Percentiles rank a stretch among this genome's conserved stretches.
Evolutionary conservation across 495 filamentous ascomycete species (phyloP).

Genomic region (Hypoxylon lienhwacheense): DNA sequence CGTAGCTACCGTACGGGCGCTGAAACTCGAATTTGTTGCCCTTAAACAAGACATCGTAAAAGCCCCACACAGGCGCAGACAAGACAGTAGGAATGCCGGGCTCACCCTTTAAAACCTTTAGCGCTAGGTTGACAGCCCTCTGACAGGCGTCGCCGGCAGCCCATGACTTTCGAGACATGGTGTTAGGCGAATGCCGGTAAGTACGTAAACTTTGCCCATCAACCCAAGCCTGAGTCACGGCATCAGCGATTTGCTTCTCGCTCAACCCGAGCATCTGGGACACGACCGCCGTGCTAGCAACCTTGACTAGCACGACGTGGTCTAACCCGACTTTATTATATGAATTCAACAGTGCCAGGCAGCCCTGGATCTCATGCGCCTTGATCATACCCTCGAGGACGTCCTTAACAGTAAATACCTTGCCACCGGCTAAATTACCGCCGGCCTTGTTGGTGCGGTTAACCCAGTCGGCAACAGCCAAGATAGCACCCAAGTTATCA

Average conservation of each 20-base stretch:
- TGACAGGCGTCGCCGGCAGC: slow-evolving; percentile 97
- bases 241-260: slow-evolving; percentile 90
- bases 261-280: slow-evolving; percentile 88
- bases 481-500: slow-evolving; percentile 93
- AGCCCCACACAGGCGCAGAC: slow-evolving; percentile 92
- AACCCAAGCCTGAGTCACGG: slow-evolving; percentile 94
- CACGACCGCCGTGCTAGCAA: slow-evolving; percentile 91
- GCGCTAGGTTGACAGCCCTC: slow-evolving; percentile 87
- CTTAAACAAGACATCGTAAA: slow-evolving; percentile 97
- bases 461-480: slow-evolving; percentile 96
- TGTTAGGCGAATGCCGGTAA: slow-evolving; percentile 96
- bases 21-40: slow-evolving; percentile 95
- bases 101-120: slow-evolving; percentile 93
- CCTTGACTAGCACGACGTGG: slow-evolving; percentile 97
- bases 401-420: slow-evolving; percentile 81
- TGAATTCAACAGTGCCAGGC: slow-evolving; percentile 93
- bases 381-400: slow-evolving; percentile 99
- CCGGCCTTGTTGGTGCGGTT: slow-evolving; percentile 93
- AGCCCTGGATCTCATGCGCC: slow-evolving; percentile 98
- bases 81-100: slow-evolving; percentile 88
- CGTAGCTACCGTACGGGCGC: slow-evolving; percentile 93
- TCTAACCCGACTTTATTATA: slow-evolving; percentile 98
- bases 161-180: slow-evolving; percentile 99
- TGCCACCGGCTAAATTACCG: slow-evolving; percentile 81
- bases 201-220: slow-evolving; percentile 95